Conservation (phyloP, 805 yeast species). For the Peterozyma toletana region DNA sequence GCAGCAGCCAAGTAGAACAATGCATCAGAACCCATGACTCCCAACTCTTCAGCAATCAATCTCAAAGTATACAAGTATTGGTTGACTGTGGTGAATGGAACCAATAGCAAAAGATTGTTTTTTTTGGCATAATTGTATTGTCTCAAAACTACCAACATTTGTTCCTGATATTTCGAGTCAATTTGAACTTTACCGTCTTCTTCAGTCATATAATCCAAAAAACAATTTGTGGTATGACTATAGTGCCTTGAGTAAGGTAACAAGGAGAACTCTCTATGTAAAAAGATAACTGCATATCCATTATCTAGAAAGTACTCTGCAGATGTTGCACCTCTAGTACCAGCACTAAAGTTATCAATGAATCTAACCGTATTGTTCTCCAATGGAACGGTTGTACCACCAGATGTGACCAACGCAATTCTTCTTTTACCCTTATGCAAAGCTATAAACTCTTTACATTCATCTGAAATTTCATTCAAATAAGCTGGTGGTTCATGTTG, state of each 20-base stretch:
- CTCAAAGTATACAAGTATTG: slow-evolving; percentile 85
- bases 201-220: slow-evolving; percentile 72
- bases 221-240: slow-evolving; percentile 76
- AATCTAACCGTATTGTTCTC: slow-evolving; percentile 96
- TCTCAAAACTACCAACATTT: slow-evolving; percentile 52
- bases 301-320: slow-evolving; percentile 84
- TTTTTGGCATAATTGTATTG: slow-evolving; percentile 46
- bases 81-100: slow-evolving; percentile 93
- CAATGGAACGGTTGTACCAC: slow-evolving; percentile 97
- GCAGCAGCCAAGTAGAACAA: slow-evolving; percentile 94
- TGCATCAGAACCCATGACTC: slow-evolving; percentile 47
- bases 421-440: slow-evolving; percentile 42
- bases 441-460: slow-evolving; percentile 55
- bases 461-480: slow-evolving; percentile 50
- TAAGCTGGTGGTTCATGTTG: slow-evolving; percentile 70
- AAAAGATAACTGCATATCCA: slow-evolving; percentile 88
- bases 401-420: slow-evolving; percentile 83
- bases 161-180: slow-evolving; percentile 48
- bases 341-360: slow-evolving; percentile 95
- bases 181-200: slow-evolving; percentile 52
- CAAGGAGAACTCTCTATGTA: slow-evolving; percentile 87
- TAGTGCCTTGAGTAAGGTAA: slow-evolving; percentile 90
- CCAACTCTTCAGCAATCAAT: slow-evolving; percentile 53
- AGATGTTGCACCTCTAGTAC: slow-evolving; percentile 94
- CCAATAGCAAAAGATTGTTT: slow-evolving; percentile 46